A percentile compares a stretch with the other conserved stretches of the same genome.
Conservation (phyloP, 768 basidiomycete species). For the Lanmaoa pseudosensibilis region DNA sequence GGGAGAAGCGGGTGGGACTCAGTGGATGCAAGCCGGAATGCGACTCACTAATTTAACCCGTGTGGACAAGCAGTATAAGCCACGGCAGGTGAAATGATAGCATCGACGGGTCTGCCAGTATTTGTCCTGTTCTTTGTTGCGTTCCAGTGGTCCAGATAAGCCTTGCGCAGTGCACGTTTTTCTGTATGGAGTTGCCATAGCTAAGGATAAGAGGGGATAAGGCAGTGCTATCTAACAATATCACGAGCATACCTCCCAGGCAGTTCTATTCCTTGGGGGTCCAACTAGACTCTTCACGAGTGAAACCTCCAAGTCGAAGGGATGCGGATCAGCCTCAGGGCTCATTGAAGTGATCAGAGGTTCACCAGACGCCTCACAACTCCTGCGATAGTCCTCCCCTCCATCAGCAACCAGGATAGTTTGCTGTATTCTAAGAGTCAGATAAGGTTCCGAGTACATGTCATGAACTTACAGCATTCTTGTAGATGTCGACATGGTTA, state of each 20-base stretch:
- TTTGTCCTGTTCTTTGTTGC: slow-evolving; percentile 42
- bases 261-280: slow-evolving; percentile 37
- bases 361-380: slow-evolving; percentile 43
- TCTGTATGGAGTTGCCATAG: slow-evolving; percentile 49
- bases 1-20: slow-evolving; percentile 15
- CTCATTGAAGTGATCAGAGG: slow-evolving; percentile 41
- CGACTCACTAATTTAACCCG: slow-evolving; percentile 40
- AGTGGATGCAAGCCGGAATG: neutral
- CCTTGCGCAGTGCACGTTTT: slow-evolving; percentile 41
- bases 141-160: slow-evolving; percentile 51
- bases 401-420: slow-evolving; percentile 43
- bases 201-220: slow-evolving; percentile 14
- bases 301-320: slow-evolving; percentile 44
- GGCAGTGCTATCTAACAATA: neutral
- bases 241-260: slow-evolving; percentile 40
- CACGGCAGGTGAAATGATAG: slow-evolving; percentile 47
- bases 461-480: slow-evolving; percentile 21
- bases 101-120: slow-evolving; percentile 53
- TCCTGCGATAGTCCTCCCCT: slow-evolving; percentile 37
- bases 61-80: slow-evolving; percentile 47
- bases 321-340: slow-evolving; percentile 33
- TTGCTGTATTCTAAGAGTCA: slow-evolving; percentile 27
- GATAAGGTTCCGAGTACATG: neutral
- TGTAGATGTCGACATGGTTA: slow-evolving; percentile 43
- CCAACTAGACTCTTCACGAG: slow-evolving; percentile 48